These are phyloP conservation scores for Alternaria ventricosa DNA, from an alignment of 2,329 filamentous ascomycete genomes.

Conservation along the genomic window DNA sequence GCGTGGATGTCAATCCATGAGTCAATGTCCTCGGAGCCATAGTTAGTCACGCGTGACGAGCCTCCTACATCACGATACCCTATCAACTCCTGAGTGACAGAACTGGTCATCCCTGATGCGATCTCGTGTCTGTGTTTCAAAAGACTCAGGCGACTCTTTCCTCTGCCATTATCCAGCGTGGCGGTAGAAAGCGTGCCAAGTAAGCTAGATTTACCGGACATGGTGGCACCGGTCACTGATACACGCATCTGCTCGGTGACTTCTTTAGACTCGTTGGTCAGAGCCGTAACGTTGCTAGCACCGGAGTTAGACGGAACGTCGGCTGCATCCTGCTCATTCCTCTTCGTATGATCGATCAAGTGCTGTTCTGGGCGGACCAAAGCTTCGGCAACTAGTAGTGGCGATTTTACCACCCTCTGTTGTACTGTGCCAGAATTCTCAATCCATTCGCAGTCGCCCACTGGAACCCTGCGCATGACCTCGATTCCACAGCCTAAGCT, in stretches of 20 bases:
- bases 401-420: slow-evolving; percentile 43
- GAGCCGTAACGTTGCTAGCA: neutral
- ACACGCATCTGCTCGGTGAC: slow-evolving; percentile 74
- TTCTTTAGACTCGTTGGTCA: slow-evolving; percentile 10
- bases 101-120: slow-evolving; percentile 88
- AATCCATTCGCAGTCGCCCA: slow-evolving; percentile 82
- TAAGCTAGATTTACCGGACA: slow-evolving; percentile 90
- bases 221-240: slow-evolving; percentile 86
- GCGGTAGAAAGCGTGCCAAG: slow-evolving; percentile 88
- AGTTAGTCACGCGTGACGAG: slow-evolving; percentile 71
- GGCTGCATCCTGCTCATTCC: slow-evolving; percentile 9
- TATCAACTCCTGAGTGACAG: slow-evolving; percentile 90
- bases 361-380: slow-evolving; percentile 71
- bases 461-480: slow-evolving; percentile 79
- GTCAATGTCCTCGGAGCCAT: slow-evolving; percentile 82
- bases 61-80: slow-evolving; percentile 66
- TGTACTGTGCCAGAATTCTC: slow-evolving; percentile 52
- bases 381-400: slow-evolving; percentile 88
- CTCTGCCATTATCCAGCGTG: slow-evolving; percentile 87
- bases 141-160: slow-evolving; percentile 85
- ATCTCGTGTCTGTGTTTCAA: slow-evolving; percentile 95
- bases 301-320: neutral
- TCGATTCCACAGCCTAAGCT: slow-evolving; percentile 87
- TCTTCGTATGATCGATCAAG: slow-evolving; percentile 27
- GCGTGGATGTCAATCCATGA: slow-evolving; percentile 96